These are phyloP conservation scores for Russula sp. DNA, from an alignment of 768 basidiomycete genomes.

Conservation along the genomic window DNA sequence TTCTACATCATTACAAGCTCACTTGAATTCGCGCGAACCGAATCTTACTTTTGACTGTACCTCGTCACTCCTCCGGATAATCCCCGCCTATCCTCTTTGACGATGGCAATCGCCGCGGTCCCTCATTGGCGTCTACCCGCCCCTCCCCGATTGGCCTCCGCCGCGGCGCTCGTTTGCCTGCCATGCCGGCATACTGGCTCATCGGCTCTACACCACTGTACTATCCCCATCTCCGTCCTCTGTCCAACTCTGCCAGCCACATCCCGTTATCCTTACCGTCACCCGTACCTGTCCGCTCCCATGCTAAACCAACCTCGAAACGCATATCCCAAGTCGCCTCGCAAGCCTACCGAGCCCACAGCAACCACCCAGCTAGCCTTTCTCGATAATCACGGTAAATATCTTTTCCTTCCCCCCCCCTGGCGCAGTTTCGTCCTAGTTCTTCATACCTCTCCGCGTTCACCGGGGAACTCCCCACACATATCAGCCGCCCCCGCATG, in stretches of 20 bases:
- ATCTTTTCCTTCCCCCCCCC: neutral
- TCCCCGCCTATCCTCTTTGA: conserved; percentile 3
- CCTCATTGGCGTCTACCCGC: conserved; percentile 9
- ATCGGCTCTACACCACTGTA: neutral
- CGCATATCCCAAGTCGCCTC: neutral
- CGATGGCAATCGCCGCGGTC: conserved; percentile 16
- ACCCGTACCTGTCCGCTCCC: conserved; percentile 13
- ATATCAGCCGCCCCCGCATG: neutral
- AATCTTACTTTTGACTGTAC: neutral
- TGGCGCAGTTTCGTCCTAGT: too few relatives aligned
- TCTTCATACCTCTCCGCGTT: neutral
- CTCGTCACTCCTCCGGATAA: conserved; percentile 11
- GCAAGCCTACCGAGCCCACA: neutral
- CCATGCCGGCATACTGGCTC: conserved; percentile 1
- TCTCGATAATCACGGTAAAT: neutral
- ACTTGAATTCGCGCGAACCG: neutral
- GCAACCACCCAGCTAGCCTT: neutral
- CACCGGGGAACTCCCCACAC: neutral
- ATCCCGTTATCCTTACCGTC: conserved; percentile 8
- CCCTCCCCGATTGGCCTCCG: conserved; percentile 1
- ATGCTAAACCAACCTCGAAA: conserved; percentile 8
- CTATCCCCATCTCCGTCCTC: conserved; percentile 8
- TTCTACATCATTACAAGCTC: neutral
- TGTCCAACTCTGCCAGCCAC: conserved; percentile 2
- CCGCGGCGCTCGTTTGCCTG: conserved; percentile 4